Percentiles rank a stretch among this genome's conserved stretches.
phyloP scores from a whole-genome alignment of 2,329 filamentous ascomycete species.

The Epichloe festucae region DNA sequence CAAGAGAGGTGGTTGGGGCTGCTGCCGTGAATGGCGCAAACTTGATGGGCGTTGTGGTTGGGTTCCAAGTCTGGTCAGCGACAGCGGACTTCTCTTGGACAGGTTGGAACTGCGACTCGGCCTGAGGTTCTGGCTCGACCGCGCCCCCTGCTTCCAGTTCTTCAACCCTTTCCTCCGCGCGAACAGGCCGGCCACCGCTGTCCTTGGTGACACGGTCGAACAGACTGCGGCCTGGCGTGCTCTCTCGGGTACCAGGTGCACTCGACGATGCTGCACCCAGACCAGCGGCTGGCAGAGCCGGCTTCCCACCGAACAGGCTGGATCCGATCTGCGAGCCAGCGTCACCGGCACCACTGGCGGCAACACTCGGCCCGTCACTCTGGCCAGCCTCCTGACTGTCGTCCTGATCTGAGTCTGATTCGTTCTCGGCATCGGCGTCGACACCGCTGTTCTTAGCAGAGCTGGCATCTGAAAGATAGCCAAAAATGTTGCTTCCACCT shows the following conservation, averaged over 20 bases:
- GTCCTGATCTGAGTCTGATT: slow-evolving; percentile 29
- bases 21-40: slow-evolving; percentile 28
- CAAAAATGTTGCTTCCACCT: slow-evolving; percentile 40
- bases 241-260: slow-evolving; percentile 29
- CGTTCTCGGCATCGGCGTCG: slow-evolving; percentile 34
- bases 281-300: slow-evolving; percentile 13
- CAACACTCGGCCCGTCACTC: slow-evolving; percentile 30
- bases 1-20: slow-evolving; percentile 18
- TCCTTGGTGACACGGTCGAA: slow-evolving; percentile 43
- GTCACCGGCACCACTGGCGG: slow-evolving; percentile 27
- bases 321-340: slow-evolving; percentile 23
- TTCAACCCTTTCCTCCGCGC: slow-evolving; percentile 19
- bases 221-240: slow-evolving; percentile 34
- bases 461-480: slow-evolving; percentile 44
- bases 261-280: slow-evolving; percentile 18
- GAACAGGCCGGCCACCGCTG: slow-evolving; percentile 35
- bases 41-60: slow-evolving; percentile 40
- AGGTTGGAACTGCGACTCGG: neutral
- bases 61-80: slow-evolving; percentile 28
- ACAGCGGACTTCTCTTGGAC: slow-evolving; percentile 16
- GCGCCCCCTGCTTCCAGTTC: slow-evolving; percentile 1
- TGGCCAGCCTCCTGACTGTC: slow-evolving; percentile 30
- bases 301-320: slow-evolving; percentile 17
- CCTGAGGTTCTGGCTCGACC: neutral
- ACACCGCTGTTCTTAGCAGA: slow-evolving; percentile 40